Conservation (phyloP, 169 alveolate species). For the Eimeria acervulina region DNA sequence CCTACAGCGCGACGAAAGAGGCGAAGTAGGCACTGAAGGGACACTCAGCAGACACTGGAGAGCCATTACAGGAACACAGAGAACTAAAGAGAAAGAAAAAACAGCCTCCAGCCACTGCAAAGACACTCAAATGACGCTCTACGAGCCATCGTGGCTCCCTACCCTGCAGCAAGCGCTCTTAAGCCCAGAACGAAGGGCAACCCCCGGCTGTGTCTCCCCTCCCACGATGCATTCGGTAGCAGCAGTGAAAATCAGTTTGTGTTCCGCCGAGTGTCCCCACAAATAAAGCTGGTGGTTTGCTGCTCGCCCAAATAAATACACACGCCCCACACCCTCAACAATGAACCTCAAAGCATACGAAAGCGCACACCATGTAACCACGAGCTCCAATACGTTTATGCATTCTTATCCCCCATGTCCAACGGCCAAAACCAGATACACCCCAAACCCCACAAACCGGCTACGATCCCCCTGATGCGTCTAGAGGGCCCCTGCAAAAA, state of each 20-base stretch:
- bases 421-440: no score
- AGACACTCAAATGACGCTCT: neutral
- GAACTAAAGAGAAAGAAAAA: neutral
- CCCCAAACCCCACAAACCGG: no score
- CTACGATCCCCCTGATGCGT: no score
- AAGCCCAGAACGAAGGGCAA: slow-evolving; percentile 90
- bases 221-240: slow-evolving; percentile 88
- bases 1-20: no score
- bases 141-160: neutral
- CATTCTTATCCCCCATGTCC: no score
- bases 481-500: no score
- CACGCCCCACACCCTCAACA: neutral
- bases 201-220: slow-evolving; percentile 92
- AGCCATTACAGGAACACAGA: neutral
- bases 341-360: neutral
- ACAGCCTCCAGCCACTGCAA: neutral
- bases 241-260: slow-evolving; percentile 91
- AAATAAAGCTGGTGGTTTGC: slow-evolving; percentile 89
- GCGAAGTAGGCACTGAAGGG: no score
- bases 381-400: neutral
- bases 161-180: slow-evolving; percentile 85
- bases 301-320: neutral
- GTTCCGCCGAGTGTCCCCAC: slow-evolving; percentile 94
- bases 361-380: neutral
- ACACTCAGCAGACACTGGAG: neutral